phyloP scores from a whole-genome alignment of 306 rosid genomes.

The Acacia confusa region DNA sequence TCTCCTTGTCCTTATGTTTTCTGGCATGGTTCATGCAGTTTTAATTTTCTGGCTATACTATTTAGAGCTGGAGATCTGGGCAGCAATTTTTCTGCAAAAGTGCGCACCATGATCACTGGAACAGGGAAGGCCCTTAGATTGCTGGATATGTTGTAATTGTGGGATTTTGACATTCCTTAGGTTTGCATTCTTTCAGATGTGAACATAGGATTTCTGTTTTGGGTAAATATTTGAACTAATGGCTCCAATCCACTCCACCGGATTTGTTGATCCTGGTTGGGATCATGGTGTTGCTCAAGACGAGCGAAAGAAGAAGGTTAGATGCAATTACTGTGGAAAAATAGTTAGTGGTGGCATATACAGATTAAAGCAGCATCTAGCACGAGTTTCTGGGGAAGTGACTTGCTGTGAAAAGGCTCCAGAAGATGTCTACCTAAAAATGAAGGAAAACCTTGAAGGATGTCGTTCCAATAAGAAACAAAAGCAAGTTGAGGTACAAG shows the following conservation, averaged over 20 bases:
- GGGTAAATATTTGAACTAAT: conserved; percentile 34
- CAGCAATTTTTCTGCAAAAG: background rate
- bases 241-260: conserved; percentile 78
- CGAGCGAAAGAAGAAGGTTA: conserved; percentile 94
- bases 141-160: conserved; percentile 28
- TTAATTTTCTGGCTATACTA: conserved; percentile 1
- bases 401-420: conserved; percentile 97
- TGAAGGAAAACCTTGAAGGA: conserved; percentile 90
- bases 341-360: conserved; percentile 96
- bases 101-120: conserved; percentile 13
- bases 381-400: conserved; percentile 96
- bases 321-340: conserved; percentile 97
- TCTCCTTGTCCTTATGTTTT: background rate
- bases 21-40: background rate
- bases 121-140: conserved; percentile 33
- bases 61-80: conserved; percentile 9
- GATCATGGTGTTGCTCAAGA: conserved; percentile 95
- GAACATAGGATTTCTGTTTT: conserved; percentile 30
- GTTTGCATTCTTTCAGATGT: conserved; percentile 30
- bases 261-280: conserved; percentile 96
- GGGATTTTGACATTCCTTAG: conserved; percentile 14
- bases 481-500: conserved; percentile 67
- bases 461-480: conserved; percentile 80
- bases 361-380: conserved; percentile 96
- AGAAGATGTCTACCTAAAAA: conserved; percentile 79